Conservation (phyloP, 768 basidiomycete genomes). For the Auriscalpium microsporum region DNA sequence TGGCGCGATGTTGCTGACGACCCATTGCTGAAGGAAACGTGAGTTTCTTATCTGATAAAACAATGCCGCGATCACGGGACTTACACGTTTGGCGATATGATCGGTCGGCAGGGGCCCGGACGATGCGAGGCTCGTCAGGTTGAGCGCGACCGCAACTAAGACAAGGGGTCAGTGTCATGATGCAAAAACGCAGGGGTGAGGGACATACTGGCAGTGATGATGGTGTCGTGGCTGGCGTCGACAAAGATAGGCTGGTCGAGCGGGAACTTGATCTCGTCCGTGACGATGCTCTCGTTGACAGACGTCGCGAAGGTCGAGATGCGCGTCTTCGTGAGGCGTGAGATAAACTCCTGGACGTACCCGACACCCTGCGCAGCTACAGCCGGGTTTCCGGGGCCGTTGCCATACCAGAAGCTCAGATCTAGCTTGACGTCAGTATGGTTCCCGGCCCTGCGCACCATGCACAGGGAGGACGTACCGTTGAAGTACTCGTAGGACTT, state of each 20-base stretch:
- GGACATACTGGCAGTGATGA: slow-evolving; percentile 30
- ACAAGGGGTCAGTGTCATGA: background rate
- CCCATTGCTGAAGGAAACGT: slow-evolving; percentile 17
- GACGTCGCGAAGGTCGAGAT: slow-evolving; percentile 32
- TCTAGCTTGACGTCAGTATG: slow-evolving; percentile 3
- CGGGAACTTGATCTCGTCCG: slow-evolving; percentile 28
- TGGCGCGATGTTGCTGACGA: slow-evolving; percentile 34
- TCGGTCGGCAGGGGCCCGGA: slow-evolving; percentile 32
- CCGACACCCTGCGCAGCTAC: slow-evolving; percentile 32
- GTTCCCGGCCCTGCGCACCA: background rate
- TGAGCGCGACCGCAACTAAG: slow-evolving; percentile 34
- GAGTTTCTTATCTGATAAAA: background rate
- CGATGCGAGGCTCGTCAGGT: slow-evolving; percentile 35
- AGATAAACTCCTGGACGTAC: slow-evolving; percentile 35
- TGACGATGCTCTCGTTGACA: slow-evolving; percentile 38
- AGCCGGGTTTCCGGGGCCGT: slow-evolving; percentile 36
- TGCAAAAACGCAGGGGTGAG: background rate
- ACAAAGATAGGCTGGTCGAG: slow-evolving; percentile 33
- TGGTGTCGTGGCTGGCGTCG: slow-evolving; percentile 39
- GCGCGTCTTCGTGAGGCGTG: slow-evolving; percentile 32
- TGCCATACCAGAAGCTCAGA: slow-evolving; percentile 28
- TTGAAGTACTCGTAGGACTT: slow-evolving; percentile 37
- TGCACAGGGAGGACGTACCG: slow-evolving; percentile 13
- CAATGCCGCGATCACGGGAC: background rate
- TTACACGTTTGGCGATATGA: slow-evolving; percentile 26